Evolutionary conservation across 1,139 yeast genomes (phyloP), one percentile per base, ranked within the genome.

Genomic region (Debaryomyces nepalensis): DNA sequence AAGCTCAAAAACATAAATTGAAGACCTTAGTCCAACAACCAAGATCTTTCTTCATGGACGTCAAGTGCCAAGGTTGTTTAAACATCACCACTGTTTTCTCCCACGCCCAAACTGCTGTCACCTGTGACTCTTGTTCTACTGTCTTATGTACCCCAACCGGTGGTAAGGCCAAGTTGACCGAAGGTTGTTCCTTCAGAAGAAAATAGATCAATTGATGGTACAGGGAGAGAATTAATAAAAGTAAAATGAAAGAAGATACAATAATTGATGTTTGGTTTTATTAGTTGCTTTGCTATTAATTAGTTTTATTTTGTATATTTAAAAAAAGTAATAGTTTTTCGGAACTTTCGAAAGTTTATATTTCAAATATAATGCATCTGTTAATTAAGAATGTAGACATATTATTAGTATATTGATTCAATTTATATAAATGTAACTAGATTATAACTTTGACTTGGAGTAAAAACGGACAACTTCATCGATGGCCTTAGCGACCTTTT

Each of bases 141-240:
- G 96, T 90, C 58, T 85, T 90, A 68, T 89, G 96, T 77, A 86
- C 91, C 72, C 97, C 97, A 70, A 87, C 97, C 58, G 97, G 97
- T 82, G 97, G 97, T 82, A 90, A 89, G 84, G 96, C 96, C 68
- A 87, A 85, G 79, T 83, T 90, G 73, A 87, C 96, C 63, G 97
- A 89, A 79, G 97, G 97, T 71, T 85, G 91, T 70, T 90, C 97
- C 66, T 89, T 87, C 95, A 87, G 97, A 84, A 87, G 87, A 80
- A 89, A 89, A 87, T 89, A 87, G 83, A 45, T 40, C 20, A 22
- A 21, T 29, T 33, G 37, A 35, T 39, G 39, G 33, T 40, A 37
- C 33, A 32, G 36, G 35, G 42, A 31, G 31, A 35, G 34, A 27
- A 33, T 37, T 23, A 27, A 37, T 26, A 19, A 34, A 34, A 34